Conservation (phyloP, 2,329 filamentous ascomycete genomes). For the Colletotrichum nymphaeae region DNA sequence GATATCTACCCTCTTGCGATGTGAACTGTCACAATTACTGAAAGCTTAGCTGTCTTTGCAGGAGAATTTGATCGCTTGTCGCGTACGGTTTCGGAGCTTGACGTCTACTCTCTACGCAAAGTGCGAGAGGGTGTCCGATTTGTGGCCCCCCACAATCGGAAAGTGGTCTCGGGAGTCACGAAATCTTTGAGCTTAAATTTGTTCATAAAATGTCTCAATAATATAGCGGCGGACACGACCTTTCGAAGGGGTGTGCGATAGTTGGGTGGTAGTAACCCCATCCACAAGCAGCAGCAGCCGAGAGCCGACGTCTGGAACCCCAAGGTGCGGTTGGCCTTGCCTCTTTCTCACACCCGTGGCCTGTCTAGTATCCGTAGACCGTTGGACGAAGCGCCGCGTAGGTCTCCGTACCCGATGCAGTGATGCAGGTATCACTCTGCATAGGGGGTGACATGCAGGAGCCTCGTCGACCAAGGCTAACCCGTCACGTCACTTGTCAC, state of each 20-base stretch:
- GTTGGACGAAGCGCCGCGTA: not conserved
- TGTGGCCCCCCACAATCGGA: not conserved
- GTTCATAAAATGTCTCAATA: not conserved
- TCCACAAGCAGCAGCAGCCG: not conserved
- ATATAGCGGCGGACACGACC: not conserved
- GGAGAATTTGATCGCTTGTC: not conserved
- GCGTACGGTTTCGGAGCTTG: not conserved
- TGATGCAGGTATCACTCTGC: slow-evolving; percentile 26
- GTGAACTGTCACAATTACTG: not conserved
- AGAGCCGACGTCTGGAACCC: slow-evolving; percentile 7
- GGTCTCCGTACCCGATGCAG: slow-evolving; percentile 2
- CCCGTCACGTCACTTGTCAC: slow-evolving; percentile 28
- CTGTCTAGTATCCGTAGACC: not conserved
- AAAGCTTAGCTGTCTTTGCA: slow-evolving; percentile 1
- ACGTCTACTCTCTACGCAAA: not conserved
- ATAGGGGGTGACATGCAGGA: slow-evolving; percentile 19
- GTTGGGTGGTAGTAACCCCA: not conserved
- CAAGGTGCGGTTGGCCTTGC: slow-evolving; percentile 4
- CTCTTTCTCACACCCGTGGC: not conserved
- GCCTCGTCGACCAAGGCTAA: slow-evolving; percentile 13
- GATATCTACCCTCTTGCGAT: not conserved
- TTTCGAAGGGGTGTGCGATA: not conserved
- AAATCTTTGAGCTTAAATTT: not conserved
- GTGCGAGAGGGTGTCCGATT: not conserved
- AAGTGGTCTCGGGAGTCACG: not conserved